Evolutionary conservation across 2,329 filamentous ascomycete species (phyloP).

Genomic region (Nakataea oryzae): DNA sequence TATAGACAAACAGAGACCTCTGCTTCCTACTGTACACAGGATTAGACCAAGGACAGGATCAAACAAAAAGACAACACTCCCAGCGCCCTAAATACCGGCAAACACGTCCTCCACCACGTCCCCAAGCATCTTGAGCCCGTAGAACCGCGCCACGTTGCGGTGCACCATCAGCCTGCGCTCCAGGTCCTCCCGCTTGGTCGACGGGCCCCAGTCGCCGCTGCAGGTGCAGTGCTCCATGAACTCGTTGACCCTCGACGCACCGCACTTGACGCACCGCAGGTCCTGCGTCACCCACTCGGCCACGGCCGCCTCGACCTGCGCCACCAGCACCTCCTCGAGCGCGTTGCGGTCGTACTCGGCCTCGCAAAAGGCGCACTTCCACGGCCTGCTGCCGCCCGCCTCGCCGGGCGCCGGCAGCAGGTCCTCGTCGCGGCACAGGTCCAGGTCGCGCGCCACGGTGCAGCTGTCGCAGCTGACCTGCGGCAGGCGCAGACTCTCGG

Average conservation of each 20-base stretch:
- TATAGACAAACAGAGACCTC: background rate
- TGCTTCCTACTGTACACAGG: background rate
- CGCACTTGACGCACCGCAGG: conserved; percentile 64
- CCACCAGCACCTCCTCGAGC: conserved; percentile 76
- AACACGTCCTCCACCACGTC: conserved; percentile 59
- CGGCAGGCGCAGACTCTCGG: conserved; percentile 58
- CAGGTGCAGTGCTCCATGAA: conserved; percentile 97
- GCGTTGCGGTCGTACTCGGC: conserved; percentile 66
- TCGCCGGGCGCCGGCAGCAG: conserved; percentile 46
- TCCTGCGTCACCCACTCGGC: conserved; percentile 85
- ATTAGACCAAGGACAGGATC: background rate
- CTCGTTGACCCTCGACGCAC: conserved; percentile 73
- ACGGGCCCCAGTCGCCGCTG: conserved; percentile 73
- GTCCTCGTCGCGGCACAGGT: conserved; percentile 83
- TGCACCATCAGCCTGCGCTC: conserved; percentile 58
- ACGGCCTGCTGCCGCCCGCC: conserved; percentile 28
- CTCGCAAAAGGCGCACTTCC: conserved; percentile 70
- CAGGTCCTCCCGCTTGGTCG: conserved; percentile 56
- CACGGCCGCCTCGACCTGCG: conserved; percentile 61
- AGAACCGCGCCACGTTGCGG: conserved; percentile 64
- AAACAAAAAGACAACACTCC: background rate
- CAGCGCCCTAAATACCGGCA: conserved; percentile 25
- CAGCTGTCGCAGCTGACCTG: conserved; percentile 85
- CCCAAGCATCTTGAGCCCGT: conserved; percentile 71
- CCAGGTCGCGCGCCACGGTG: conserved; percentile 78